Conservation (phyloP, 768 basidiomycete genomes). For the Leccinum barrowsii region DNA sequence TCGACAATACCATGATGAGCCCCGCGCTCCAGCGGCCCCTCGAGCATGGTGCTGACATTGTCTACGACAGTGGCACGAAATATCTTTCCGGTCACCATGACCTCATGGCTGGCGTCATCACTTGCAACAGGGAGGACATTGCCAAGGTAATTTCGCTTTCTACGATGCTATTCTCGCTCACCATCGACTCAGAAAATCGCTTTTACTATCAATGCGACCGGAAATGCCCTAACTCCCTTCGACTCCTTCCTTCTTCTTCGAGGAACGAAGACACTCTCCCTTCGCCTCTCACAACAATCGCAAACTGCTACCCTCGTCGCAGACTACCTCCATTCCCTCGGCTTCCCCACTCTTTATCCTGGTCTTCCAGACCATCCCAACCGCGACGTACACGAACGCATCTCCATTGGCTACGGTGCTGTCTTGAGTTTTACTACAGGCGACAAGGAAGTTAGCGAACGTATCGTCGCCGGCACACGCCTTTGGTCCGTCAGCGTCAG, state of each 20-base stretch:
- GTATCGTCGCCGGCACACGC: constrained; percentile 87
- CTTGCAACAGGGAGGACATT: constrained; percentile 87
- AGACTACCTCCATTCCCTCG: constrained; percentile 75
- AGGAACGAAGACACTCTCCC: constrained; percentile 92
- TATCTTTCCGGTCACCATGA: constrained; percentile 98
- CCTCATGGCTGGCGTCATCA: constrained; percentile 96
- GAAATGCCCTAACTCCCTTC: constrained; percentile 92
- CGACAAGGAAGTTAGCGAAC: constrained; percentile 84
- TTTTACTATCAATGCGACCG: constrained; percentile 89
- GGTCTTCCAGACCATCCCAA: constrained; percentile 81
- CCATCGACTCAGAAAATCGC: constrained; percentile 64
- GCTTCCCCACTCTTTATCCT: constrained; percentile 91
- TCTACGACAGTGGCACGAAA: constrained; percentile 97
- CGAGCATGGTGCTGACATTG: constrained; percentile 94
- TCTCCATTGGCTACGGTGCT: constrained; percentile 88
- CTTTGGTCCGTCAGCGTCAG: constrained; percentile 98
- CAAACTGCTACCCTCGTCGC: constrained; percentile 79
- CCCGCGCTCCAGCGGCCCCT: constrained; percentile 94
- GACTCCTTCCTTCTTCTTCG: constrained; percentile 95
- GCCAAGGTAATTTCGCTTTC: constrained; percentile 54
- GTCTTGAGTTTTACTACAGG: constrained; percentile 95
- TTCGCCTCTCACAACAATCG: constrained; percentile 96
- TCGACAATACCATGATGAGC: constrained; percentile 99
- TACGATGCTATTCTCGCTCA: neutral
- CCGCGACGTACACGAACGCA: constrained; percentile 83